Conservation (phyloP, 305 asterid species). For the Solanum hybrid region DNA sequence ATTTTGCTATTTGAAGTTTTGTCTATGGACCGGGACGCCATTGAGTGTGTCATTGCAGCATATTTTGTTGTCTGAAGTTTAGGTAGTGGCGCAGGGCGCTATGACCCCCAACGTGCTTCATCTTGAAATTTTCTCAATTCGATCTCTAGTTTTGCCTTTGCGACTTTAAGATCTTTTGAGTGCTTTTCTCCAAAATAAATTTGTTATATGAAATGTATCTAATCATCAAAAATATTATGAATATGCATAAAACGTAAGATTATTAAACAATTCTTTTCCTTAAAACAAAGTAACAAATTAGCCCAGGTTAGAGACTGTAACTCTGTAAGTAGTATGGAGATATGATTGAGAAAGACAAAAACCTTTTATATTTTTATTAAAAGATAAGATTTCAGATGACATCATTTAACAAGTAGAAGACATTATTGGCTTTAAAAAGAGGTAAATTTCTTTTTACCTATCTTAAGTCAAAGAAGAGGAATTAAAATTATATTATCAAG, state of each 20-base stretch:
- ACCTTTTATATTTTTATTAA: neutral
- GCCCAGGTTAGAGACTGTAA: neutral
- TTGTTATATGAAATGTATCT: neutral
- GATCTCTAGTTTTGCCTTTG: neutral
- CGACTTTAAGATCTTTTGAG: neutral
- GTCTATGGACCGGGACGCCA: neutral
- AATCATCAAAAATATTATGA: neutral
- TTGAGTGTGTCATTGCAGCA: neutral
- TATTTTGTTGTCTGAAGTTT: neutral
- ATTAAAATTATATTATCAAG: neutral
- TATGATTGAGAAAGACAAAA: neutral
- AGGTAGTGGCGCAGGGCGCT: neutral
- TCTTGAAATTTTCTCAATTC: neutral
- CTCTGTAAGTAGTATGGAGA: neutral
- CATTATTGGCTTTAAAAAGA: neutral
- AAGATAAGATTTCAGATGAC: neutral
- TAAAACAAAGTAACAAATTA: neutral
- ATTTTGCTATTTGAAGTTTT: neutral
- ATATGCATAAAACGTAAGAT: neutral
- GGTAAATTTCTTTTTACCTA: neutral
- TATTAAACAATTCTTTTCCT: neutral
- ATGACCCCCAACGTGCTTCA: neutral
- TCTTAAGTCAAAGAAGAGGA: neutral
- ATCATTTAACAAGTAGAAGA: neutral
- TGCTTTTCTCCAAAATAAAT: neutral